Conservation (phyloP, 148 eudicot genomes). For the Talinum fruticosum region DNA sequence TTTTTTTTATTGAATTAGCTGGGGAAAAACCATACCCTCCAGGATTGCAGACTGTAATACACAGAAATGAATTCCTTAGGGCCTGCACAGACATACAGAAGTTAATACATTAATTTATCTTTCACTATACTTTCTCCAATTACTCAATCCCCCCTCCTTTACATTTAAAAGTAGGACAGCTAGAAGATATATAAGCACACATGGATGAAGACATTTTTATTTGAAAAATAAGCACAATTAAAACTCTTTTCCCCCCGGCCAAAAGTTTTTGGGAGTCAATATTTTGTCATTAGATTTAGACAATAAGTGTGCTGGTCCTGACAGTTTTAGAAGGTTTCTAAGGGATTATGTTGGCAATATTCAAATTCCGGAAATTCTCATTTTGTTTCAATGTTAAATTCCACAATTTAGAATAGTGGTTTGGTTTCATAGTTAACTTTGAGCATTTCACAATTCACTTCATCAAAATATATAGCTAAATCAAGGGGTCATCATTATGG, state of each 20-base stretch:
- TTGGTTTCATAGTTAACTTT: not conserved
- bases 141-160: not conserved
- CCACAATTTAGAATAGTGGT: not conserved
- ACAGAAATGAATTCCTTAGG: slow-evolving; percentile 80
- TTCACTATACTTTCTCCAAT: not conserved
- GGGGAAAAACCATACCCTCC: slow-evolving; percentile 63
- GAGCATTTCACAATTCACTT: not conserved
- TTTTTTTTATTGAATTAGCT: not conserved
- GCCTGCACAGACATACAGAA: slow-evolving; percentile 41
- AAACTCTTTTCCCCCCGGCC: not conserved
- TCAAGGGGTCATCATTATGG: not conserved
- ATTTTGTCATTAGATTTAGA: not conserved
- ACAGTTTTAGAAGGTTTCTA: too few relatives aligned
- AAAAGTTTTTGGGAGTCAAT: not conserved
- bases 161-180: too few relatives aligned
- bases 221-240: too few relatives aligned
- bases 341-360: not conserved
- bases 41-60: slow-evolving; percentile 76
- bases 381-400: not conserved
- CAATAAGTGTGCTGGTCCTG: not conserved
- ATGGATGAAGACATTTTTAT: too few relatives aligned
- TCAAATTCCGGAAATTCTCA: not conserved
- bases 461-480: not conserved
- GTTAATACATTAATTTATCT: not conserved
- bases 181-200: too few relatives aligned